phyloP scores from a whole-genome alignment of 345 rosid species.

The Syzygium aromaticum region DNA sequence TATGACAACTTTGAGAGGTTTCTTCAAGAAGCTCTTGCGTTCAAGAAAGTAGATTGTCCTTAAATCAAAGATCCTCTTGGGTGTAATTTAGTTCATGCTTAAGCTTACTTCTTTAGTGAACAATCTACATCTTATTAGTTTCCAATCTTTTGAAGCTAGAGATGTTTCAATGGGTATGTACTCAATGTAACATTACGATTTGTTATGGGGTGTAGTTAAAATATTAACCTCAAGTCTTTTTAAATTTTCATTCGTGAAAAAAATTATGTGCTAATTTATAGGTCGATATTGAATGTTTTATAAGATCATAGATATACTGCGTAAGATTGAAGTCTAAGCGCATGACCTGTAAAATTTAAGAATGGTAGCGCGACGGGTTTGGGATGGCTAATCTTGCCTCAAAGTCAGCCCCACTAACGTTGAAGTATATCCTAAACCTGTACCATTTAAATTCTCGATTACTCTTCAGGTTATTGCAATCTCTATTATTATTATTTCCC shows the following conservation, averaged over 20 bases:
- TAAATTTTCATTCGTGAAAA: neutral
- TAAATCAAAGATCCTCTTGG: neutral
- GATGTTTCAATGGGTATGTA: neutral
- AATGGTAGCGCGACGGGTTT: neutral
- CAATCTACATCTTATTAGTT: neutral
- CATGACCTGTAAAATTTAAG: neutral
- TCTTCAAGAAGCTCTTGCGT: neutral
- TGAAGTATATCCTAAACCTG: fast-evolving
- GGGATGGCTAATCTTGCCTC: neutral
- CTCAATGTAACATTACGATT: neutral
- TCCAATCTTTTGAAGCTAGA: neutral
- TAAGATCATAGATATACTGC: neutral
- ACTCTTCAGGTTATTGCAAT: fast-evolving
- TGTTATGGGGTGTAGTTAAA: neutral
- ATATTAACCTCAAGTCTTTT: neutral
- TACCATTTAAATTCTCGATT: neutral
- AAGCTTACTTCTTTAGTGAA: neutral
- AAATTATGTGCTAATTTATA: neutral
- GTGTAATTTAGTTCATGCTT: neutral
- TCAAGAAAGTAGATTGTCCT: neutral
- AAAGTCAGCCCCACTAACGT: fast-evolving
- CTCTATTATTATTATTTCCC: fast-evolving
- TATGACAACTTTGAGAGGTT: neutral
- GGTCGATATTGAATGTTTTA: neutral
- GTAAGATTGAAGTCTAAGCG: neutral